Evolutionary conservation across 2,329 filamentous ascomycete species (phyloP).

Genomic region (Aspergillus fructus): DNA sequence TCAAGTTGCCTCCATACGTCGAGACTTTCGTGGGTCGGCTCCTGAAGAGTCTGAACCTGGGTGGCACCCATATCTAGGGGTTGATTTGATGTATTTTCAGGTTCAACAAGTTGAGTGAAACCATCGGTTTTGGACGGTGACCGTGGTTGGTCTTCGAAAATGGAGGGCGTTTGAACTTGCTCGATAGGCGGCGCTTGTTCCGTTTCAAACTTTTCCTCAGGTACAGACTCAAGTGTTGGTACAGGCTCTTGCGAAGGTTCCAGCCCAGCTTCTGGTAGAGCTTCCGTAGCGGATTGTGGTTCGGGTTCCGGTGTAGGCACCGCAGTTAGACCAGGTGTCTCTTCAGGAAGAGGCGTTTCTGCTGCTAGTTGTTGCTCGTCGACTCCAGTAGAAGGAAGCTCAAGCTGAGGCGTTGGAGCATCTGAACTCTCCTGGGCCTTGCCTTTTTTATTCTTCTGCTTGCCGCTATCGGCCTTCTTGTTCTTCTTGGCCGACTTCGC

Average conservation of each 20-base stretch:
- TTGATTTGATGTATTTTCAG: slow-evolving; percentile 17
- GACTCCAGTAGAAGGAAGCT: slow-evolving; percentile 24
- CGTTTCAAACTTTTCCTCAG: slow-evolving; percentile 15
- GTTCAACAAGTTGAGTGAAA: slow-evolving; percentile 13
- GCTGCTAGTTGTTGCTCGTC: slow-evolving; percentile 17
- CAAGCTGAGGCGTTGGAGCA: slow-evolving; percentile 24
- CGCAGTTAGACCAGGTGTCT: slow-evolving; percentile 1
- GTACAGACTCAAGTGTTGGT: slow-evolving; percentile 10
- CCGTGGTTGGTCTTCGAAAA: slow-evolving; percentile 13
- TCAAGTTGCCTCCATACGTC: slow-evolving; percentile 13
- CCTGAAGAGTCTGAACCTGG: slow-evolving; percentile 13
- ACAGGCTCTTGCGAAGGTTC: slow-evolving; percentile 5
- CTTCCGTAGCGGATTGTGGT: slow-evolving; percentile 3
- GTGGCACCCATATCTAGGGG: slow-evolving; percentile 21
- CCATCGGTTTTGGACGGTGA: slow-evolving; percentile 14
- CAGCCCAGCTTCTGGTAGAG: slow-evolving; percentile 1
- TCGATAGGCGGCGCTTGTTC: slow-evolving; percentile 21
- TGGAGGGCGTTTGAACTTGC: slow-evolving; percentile 14
- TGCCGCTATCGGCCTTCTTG: slow-evolving; percentile 25
- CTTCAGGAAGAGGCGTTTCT: slow-evolving; percentile 11
- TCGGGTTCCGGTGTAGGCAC: slow-evolving; percentile 5
- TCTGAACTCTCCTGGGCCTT: slow-evolving; percentile 31
- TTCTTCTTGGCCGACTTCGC: slow-evolving; percentile 30
- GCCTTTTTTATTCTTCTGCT: slow-evolving; percentile 36
- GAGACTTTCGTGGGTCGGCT: slow-evolving; percentile 14